Conservation (phyloP, 805 yeast species). For the Saccharomycodes ludwigii region DNA sequence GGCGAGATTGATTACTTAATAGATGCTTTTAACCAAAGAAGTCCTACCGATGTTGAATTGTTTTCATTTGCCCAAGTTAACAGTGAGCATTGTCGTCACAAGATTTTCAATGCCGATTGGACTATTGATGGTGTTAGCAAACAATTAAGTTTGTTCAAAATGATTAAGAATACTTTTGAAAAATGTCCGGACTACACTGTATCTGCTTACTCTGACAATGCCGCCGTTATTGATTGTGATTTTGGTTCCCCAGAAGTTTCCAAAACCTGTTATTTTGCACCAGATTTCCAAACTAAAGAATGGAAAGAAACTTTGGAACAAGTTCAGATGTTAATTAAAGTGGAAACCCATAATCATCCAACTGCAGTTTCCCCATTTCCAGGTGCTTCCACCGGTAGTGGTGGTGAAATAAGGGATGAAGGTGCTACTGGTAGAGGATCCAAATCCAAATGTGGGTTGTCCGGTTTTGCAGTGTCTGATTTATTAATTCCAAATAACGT, state of each 20-base stretch:
- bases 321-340: constrained; percentile 85
- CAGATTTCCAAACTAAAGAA: constrained; percentile 55
- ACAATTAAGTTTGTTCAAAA: constrained; percentile 68
- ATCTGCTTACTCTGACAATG: constrained; percentile 94
- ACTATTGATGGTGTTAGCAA: constrained; percentile 74
- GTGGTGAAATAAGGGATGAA: constrained; percentile 99
- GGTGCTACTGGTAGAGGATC: constrained; percentile 99
- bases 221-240: constrained; percentile 62
- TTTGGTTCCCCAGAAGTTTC: constrained; percentile 53
- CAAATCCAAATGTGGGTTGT: constrained; percentile 87
- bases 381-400: constrained; percentile 99
- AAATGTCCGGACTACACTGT: constrained; percentile 71
- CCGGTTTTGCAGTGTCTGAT: constrained; percentile 90
- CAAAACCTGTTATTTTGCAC: constrained; percentile 65
- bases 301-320: constrained; percentile 69
- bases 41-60: constrained; percentile 95
- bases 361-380: constrained; percentile 99
- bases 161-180: constrained; percentile 90
- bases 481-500: constrained; percentile 69
- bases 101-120: constrained; percentile 98
- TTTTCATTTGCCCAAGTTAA: constrained; percentile 99
- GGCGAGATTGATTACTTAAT: constrained; percentile 87
- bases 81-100: constrained; percentile 98
- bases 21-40: constrained; percentile 73
- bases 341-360: constrained; percentile 98